Conservation (phyloP, 345 rosid species). For the Citrus medica region DNA sequence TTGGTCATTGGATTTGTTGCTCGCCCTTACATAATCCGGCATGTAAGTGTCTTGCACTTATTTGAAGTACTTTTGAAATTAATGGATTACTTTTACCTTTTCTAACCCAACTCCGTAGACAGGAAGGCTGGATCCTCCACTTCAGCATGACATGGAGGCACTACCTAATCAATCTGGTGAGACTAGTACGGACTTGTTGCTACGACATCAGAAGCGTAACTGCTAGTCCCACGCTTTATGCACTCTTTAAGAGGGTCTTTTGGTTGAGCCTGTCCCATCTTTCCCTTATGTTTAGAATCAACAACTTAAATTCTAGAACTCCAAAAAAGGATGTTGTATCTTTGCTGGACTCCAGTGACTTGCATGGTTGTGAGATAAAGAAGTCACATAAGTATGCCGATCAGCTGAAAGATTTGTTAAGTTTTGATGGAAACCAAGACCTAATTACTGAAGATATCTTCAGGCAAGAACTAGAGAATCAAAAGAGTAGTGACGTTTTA, state of each 20-base stretch:
- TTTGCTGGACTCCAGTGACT: conserved; percentile 31
- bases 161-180: conserved; percentile 60
- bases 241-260: conserved; percentile 36
- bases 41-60: conserved; percentile 35
- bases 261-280: conserved; percentile 51
- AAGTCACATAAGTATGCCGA: conserved; percentile 10
- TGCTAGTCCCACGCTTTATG: conserved; percentile 34
- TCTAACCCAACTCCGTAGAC: conserved; percentile 56
- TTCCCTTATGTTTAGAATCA: conserved; percentile 48
- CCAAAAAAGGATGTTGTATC: conserved; percentile 20
- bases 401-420: conserved; percentile 36
- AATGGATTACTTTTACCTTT: conserved; percentile 10
- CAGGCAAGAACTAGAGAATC: conserved; percentile 7
- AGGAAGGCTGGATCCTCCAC: conserved; percentile 42
- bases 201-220: conserved; percentile 57
- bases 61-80: background rate
- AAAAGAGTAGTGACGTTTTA: background rate
- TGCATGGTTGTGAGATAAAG: conserved; percentile 14
- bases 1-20: conserved; percentile 30
- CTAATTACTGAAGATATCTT: conserved; percentile 1
- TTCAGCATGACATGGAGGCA: conserved; percentile 64
- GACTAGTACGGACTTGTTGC: conserved; percentile 48
- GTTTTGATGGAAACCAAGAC: conserved; percentile 18
- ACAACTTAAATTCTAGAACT: conserved; percentile 25
- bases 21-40: conserved; percentile 29